Evolutionary conservation across 2,329 filamentous ascomycete species (phyloP).

Genomic region (Capronia epimyces): DNA sequence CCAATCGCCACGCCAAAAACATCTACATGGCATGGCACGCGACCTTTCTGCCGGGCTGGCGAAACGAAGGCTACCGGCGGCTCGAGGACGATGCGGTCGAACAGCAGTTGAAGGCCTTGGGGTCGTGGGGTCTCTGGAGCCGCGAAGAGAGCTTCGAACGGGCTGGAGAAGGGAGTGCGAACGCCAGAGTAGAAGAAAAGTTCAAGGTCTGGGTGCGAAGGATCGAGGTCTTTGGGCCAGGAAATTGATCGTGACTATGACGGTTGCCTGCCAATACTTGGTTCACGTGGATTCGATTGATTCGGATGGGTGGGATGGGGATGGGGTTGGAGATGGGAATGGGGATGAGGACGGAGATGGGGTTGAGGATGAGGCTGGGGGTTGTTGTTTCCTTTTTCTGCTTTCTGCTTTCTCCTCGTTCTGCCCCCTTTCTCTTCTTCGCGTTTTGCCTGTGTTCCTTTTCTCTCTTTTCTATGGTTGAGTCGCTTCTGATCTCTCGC

Average conservation of each 20-base stretch:
- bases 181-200: slow-evolving; percentile 15
- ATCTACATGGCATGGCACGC: slow-evolving; percentile 24
- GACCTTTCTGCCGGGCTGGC: slow-evolving; percentile 17
- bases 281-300: no score
- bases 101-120: slow-evolving; percentile 11
- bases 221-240: slow-evolving; percentile 21
- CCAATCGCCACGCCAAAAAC: slow-evolving; percentile 25
- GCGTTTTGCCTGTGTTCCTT: no score
- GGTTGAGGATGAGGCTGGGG: no score
- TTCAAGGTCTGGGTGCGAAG: slow-evolving; percentile 26
- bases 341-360: no score
- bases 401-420: no score
- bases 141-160: slow-evolving; percentile 17
- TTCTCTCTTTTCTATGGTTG: no score
- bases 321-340: no score
- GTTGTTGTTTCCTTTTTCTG: no score
- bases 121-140: slow-evolving; percentile 11
- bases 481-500: no score
- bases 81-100: slow-evolving; percentile 23
- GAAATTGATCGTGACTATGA: slow-evolving; percentile 16
- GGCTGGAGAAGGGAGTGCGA: background rate
- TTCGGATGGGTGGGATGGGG: no score
- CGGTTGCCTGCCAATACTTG: background rate
- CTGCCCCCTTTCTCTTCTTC: no score
- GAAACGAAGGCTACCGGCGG: slow-evolving; percentile 21